Evolutionary conservation across 2,329 filamentous ascomycete genomes (phyloP), one percentile per base, ranked within the genome.

Genomic region (Xylariaceae sp.): DNA sequence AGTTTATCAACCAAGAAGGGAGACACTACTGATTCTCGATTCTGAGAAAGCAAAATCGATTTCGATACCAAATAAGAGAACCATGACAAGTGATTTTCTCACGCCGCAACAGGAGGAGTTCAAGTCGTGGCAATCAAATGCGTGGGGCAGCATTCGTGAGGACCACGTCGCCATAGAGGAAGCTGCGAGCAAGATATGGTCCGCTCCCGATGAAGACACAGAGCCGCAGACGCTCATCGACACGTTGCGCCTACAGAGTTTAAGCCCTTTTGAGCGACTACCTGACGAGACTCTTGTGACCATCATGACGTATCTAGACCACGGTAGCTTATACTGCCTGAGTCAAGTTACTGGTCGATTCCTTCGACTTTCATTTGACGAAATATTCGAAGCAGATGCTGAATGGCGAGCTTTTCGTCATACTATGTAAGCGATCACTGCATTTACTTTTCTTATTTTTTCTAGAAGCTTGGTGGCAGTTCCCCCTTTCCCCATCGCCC

Each of bases 231-330:
- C 16, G n/a, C 38, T 37, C 27, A 3, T 19, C 23, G 17, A 27
- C 3, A 21, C 37, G 8, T 19, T 32, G 3, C 37, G 16, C 14
- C 16, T 22, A 3, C 37, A 22, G 4, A 20, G 17, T 5, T n/a
- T 42, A 14, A 53, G 49, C 22, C 23, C 37, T n/a, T 19, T 56
- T 12, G 52, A 56, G 43, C 40, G 23, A 6, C 25, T 55, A 2
- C 54, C 52, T 4, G 49, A 56, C 4, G 48, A 56, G 37, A 14
- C 50, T n/a, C 44, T 45, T 10, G n/a, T 56, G 7, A 10, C 35
- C 14, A 50, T 56, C 38, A 50, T 55, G 54, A 29, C n/a, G 22
- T 22, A 17, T 22, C 45, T 56, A 5, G 50, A 55, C 25, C 21
- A 52, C 22, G 48, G 40, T 22, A 53, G 52, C 32, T 22, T 55